Evolutionary conservation across 2,329 filamentous ascomycete genomes (phyloP).

Genomic region (Davidsoniella neocaledoniae): DNA sequence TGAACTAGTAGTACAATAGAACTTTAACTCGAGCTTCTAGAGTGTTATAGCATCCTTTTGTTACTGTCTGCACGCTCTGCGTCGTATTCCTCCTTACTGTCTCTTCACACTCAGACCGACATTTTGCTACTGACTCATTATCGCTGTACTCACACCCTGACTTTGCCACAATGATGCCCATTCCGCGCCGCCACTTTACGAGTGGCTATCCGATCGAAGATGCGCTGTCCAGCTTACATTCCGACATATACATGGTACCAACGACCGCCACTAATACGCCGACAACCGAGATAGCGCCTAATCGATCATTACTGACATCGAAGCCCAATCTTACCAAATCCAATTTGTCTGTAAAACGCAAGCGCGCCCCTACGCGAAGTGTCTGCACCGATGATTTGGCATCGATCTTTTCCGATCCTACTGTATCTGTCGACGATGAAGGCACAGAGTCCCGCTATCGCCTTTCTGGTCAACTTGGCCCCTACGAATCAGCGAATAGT

Average conservation of each 20-base stretch:
- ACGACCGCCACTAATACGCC: neutral
- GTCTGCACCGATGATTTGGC: neutral
- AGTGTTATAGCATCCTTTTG: too few relatives aligned
- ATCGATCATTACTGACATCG: neutral
- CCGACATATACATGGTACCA: neutral
- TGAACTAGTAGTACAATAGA: too few relatives aligned
- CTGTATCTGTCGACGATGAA: neutral
- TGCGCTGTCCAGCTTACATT: constrained; percentile 1
- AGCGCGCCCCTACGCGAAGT: constrained; percentile 1
- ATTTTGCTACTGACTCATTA: too few relatives aligned
- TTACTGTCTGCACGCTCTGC: too few relatives aligned
- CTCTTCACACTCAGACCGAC: too few relatives aligned
- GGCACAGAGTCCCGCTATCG: constrained; percentile 20
- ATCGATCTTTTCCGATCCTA: neutral
- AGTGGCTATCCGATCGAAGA: constrained; percentile 5
- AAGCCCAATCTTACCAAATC: neutral
- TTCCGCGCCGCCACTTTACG: constrained; percentile 1
- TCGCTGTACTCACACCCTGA: too few relatives aligned
- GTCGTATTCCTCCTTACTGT: too few relatives aligned
- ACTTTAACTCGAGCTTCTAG: too few relatives aligned
- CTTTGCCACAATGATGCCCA: constrained; percentile 1
- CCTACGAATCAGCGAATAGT: constrained; percentile 17
- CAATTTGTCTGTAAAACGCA: constrained; percentile 1
- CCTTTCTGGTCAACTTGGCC: constrained; percentile 26
- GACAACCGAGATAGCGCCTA: neutral